phyloP scores from a whole-genome alignment of 1,139 yeast species.

The Yamadazyma kanchanaburiensis region DNA sequence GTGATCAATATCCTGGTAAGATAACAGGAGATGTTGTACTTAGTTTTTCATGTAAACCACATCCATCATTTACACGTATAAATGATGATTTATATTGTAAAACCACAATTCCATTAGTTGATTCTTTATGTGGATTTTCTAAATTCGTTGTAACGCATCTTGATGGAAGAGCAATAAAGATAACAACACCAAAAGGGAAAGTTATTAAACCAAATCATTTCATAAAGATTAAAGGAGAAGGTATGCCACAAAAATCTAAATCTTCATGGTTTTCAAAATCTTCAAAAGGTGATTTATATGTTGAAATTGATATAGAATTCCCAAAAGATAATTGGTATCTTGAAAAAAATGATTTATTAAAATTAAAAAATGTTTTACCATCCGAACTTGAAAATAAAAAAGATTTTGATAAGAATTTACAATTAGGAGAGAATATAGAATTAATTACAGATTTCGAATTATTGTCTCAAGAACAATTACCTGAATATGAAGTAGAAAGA shows the following conservation, averaged over 20 bases:
- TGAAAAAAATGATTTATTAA: slow-evolving; percentile 58
- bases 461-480: slow-evolving; percentile 26
- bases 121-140: slow-evolving; percentile 80
- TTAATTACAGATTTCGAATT: slow-evolving; percentile 40
- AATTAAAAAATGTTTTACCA: slow-evolving; percentile 56
- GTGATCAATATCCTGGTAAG: slow-evolving; percentile 77
- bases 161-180: slow-evolving; percentile 71
- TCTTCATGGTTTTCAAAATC: slow-evolving; percentile 27
- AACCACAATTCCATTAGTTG: slow-evolving; percentile 64
- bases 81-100: slow-evolving; percentile 65
- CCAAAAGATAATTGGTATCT: slow-evolving; percentile 81
- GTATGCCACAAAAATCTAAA: slow-evolving; percentile 67
- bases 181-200: slow-evolving; percentile 68
- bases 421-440: slow-evolving; percentile 38
- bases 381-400: slow-evolving; percentile 25
- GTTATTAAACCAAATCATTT: slow-evolving; percentile 79
- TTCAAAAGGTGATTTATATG: slow-evolving; percentile 68
- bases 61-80: slow-evolving; percentile 50
- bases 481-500: slow-evolving; percentile 37
- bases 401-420: slow-evolving; percentile 21
- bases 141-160: slow-evolving; percentile 66
- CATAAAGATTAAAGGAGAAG: slow-evolving; percentile 69
- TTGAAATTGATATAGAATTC: slow-evolving; percentile 70
- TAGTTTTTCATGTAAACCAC: slow-evolving; percentile 47
- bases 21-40: slow-evolving; percentile 77